Conservation (phyloP, 257 asterid genomes). For the Jasminum sambac region DNA sequence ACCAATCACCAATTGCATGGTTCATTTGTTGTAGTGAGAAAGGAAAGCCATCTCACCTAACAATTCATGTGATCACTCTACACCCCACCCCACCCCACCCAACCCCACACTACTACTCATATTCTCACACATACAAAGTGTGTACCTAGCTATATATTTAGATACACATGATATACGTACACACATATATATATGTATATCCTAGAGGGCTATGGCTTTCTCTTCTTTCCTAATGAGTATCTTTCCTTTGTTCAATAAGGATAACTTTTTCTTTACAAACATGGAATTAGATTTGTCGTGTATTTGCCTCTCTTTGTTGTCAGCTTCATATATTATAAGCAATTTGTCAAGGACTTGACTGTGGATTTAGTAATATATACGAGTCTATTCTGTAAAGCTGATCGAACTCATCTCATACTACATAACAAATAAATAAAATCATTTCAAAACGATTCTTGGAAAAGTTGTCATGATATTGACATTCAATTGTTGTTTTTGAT, state of each 20-base stretch:
- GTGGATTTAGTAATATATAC: background rate
- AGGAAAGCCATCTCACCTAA: conserved; percentile 34
- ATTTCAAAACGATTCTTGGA: conserved; percentile 3
- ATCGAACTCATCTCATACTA: background rate
- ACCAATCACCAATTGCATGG: conserved; percentile 34
- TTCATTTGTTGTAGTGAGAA: conserved; percentile 26
- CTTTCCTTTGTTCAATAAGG: conserved; percentile 30
- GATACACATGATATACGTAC: background rate
- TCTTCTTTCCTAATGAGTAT: conserved; percentile 27
- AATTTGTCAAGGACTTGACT: background rate
- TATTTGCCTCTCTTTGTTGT: conserved; percentile 18
- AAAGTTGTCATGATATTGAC: conserved; percentile 22
- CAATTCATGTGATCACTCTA: conserved; percentile 29
- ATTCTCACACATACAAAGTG: background rate
- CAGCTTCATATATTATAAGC: conserved; percentile 21
- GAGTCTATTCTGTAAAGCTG: conserved; percentile 23
- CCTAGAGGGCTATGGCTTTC: background rate
- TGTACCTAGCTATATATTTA: background rate
- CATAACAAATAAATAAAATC: background rate
- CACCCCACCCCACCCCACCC: background rate
- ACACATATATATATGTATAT: background rate
- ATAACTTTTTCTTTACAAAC: conserved; percentile 27
- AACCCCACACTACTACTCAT: too few species aligned
- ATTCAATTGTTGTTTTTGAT: conserved; percentile 29
- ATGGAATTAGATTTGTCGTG: conserved; percentile 42